Evolutionary conservation across 192 early-diverging fungal species (phyloP).

Genomic region (Linnemannia exigua): DNA sequence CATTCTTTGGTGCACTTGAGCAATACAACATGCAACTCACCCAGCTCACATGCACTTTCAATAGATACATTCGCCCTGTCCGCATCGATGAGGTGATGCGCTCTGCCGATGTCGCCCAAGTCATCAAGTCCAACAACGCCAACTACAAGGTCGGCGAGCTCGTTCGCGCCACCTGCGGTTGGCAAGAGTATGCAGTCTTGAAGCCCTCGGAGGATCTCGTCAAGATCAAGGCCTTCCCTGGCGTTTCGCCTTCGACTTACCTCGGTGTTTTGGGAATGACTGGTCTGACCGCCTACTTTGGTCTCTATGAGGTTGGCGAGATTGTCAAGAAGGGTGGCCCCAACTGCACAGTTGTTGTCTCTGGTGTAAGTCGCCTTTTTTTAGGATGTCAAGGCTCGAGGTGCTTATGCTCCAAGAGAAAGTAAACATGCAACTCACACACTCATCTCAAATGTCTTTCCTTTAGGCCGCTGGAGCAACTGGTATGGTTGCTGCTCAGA

Average conservation of each 20-base stretch:
- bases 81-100: constrained; percentile 62
- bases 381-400: not conserved
- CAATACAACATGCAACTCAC: not conserved
- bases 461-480: constrained; percentile 64
- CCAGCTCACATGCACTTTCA: not conserved
- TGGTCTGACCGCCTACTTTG: constrained; percentile 67
- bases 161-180: constrained; percentile 41
- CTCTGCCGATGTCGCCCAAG: constrained; percentile 46
- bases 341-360: constrained; percentile 61
- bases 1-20: not conserved
- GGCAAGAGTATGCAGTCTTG: constrained; percentile 65
- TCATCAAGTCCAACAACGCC: constrained; percentile 55
- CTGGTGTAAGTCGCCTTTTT: constrained; percentile 44
- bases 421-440: not conserved
- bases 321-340: constrained; percentile 31
- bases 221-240: constrained; percentile 55
- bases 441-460: not conserved
- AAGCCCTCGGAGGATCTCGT: constrained; percentile 51
- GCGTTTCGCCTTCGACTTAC: constrained; percentile 51
- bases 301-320: constrained; percentile 60
- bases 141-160: constrained; percentile 56
- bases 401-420: not conserved
- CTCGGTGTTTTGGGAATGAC: constrained; percentile 58
- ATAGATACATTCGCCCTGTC: constrained; percentile 60
- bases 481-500: constrained; percentile 61